These are phyloP conservation scores for Sugiyamaella grinbergsii DNA, from an alignment of 1,139 yeast genomes.

Conservation along the genomic window DNA sequence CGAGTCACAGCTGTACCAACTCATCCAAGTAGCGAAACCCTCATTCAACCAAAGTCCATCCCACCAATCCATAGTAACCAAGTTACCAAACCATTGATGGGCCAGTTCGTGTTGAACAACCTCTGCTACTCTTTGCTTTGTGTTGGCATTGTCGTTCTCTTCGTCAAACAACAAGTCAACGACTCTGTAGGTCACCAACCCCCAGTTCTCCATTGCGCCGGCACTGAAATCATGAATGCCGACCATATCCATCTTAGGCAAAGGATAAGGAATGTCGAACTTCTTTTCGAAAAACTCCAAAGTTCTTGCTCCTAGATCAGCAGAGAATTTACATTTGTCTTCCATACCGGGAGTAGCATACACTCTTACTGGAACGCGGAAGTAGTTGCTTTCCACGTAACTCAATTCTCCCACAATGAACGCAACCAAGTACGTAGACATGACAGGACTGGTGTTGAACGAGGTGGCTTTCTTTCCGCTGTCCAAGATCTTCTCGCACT, in stretches of 20 bases:
- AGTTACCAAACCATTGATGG: conserved; percentile 92
- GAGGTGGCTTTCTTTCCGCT: conserved; percentile 48
- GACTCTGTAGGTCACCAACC: conserved; percentile 78
- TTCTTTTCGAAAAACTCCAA: conserved; percentile 70
- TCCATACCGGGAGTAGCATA: conserved; percentile 78
- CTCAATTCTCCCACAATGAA: conserved; percentile 81
- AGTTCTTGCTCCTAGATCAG: conserved; percentile 73
- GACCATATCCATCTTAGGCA: conserved; percentile 80
- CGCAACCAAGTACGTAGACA: conserved; percentile 82
- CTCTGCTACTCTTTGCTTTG: conserved; percentile 79
- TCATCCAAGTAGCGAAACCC: conserved; percentile 92
- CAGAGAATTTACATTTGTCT: conserved; percentile 65
- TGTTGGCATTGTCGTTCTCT: conserved; percentile 63
- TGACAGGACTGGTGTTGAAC: conserved; percentile 67
- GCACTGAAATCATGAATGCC: conserved; percentile 83
- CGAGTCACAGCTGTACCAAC: conserved; percentile 75
- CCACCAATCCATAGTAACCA: conserved; percentile 96
- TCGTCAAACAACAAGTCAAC: conserved; percentile 73
- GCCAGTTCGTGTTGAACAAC: conserved; percentile 90
- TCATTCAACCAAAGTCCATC: conserved; percentile 90
- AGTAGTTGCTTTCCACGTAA: conserved; percentile 64
- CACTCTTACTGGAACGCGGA: conserved; percentile 77
- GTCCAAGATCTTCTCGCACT: conserved; percentile 48
- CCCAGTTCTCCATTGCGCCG: conserved; percentile 95
- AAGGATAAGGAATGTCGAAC: conserved; percentile 73